Evolutionary conservation across 2,329 filamentous ascomycete genomes (phyloP).

Genomic region (Verticillium longisporum): DNA sequence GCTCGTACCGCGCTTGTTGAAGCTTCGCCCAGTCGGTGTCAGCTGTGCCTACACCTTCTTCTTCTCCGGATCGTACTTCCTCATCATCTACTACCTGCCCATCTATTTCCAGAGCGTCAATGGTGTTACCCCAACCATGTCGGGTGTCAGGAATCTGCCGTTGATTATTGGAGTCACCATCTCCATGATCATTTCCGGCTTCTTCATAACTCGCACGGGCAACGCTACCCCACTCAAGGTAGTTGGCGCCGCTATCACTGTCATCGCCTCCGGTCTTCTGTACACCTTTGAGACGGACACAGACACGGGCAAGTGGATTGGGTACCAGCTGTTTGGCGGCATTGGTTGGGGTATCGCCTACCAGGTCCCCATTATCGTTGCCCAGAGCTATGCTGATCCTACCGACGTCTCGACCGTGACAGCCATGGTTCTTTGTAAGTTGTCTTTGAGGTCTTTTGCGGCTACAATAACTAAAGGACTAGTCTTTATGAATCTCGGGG

Average conservation of each 20-base stretch:
- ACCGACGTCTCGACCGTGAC: slow-evolving; percentile 39
- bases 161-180: slow-evolving; percentile 29
- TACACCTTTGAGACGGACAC: slow-evolving; percentile 30
- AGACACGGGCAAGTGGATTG: slow-evolving; percentile 30
- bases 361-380: slow-evolving; percentile 37
- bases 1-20: slow-evolving; percentile 33
- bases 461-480: background rate
- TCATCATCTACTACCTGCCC: slow-evolving; percentile 30
- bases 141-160: slow-evolving; percentile 33
- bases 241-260: slow-evolving; percentile 21
- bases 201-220: slow-evolving; percentile 27
- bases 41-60: slow-evolving; percentile 26
- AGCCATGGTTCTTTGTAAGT: slow-evolving; percentile 32
- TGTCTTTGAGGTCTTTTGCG: no score
- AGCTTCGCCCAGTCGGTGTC: slow-evolving; percentile 29
- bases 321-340: slow-evolving; percentile 35
- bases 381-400: slow-evolving; percentile 33
- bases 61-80: slow-evolving; percentile 23
- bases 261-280: slow-evolving; percentile 32
- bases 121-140: slow-evolving; percentile 27
- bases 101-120: slow-evolving; percentile 41
- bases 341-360: slow-evolving; percentile 34
- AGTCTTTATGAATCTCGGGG: slow-evolving; percentile 33
- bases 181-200: slow-evolving; percentile 24
- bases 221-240: slow-evolving; percentile 39